These are phyloP conservation scores for Chrysoporthe cubensis DNA, from an alignment of 2,329 filamentous ascomycete species.

Conservation along the genomic window DNA sequence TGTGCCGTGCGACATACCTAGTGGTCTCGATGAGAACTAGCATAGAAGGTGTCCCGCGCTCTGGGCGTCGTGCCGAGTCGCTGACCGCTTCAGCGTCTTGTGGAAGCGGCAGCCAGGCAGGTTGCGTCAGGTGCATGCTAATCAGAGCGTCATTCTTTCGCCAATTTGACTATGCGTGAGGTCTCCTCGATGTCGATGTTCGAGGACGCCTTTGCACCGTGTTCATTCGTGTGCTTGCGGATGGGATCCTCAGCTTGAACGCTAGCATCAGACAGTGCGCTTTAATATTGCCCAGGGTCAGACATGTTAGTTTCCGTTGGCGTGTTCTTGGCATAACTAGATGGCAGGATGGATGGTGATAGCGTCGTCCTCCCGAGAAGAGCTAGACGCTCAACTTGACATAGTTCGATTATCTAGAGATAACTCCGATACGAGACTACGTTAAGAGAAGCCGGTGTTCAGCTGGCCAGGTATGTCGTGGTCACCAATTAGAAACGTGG, in stretches of 20 bases:
- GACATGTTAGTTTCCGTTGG: background rate
- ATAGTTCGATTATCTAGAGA: conserved; percentile 8
- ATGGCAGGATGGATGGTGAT: background rate
- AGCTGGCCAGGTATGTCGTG: conserved; percentile 14
- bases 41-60: background rate
- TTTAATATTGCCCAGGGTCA: too few relatives aligned
- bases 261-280: too few relatives aligned
- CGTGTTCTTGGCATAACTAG: background rate
- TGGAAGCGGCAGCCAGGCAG: background rate
- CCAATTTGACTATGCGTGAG: background rate
- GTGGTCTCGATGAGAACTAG: background rate
- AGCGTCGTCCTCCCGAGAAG: background rate
- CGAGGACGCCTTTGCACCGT: background rate
- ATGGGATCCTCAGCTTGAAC: too few relatives aligned
- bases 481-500: conserved; percentile 18
- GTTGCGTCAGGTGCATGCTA: background rate
- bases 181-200: background rate
- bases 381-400: background rate
- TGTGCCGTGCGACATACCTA: background rate
- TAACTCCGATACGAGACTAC: conserved; percentile 9
- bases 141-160: background rate
- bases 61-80: background rate
- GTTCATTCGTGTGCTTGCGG: too few relatives aligned
- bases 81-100: background rate
- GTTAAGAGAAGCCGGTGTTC: conserved; percentile 1